A percentile compares a stretch with the other conserved stretches of the same genome.
Conservation (phyloP, 306 rosid genomes). For the Myrica gale region DNA sequence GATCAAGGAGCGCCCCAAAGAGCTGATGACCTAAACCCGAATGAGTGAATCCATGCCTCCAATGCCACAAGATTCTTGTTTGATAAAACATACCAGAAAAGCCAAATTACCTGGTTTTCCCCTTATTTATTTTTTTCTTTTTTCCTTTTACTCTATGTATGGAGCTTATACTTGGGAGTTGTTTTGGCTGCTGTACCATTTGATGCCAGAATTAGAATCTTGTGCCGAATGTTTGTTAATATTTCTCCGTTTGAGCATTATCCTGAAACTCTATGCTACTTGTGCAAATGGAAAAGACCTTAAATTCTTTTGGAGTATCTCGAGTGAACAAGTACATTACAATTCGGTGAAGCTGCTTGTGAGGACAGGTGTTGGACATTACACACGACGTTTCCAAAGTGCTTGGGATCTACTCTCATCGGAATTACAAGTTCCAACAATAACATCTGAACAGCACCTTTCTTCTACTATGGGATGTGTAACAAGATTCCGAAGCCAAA, state of each 20-base stretch:
- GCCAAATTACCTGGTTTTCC: background rate
- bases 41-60: conserved; percentile 45
- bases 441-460: background rate
- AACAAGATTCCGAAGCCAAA: too few species aligned
- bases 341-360: too few species aligned
- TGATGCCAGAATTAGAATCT: conserved; percentile 24
- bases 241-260: conserved; percentile 26
- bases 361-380: too few species aligned
- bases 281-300: background rate
- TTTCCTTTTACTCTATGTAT: conserved; percentile 21
- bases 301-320: too few species aligned
- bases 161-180: conserved; percentile 15
- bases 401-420: too few species aligned
- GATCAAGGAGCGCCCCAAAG: conserved; percentile 70
- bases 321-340: too few species aligned
- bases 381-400: too few species aligned
- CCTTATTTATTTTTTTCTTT: background rate
- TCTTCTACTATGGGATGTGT: too few species aligned
- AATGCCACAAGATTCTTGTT: conserved; percentile 28
- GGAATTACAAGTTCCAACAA: too few species aligned
- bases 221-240: conserved; percentile 37
- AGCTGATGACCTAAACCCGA: conserved; percentile 44
- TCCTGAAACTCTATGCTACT: conserved; percentile 19
- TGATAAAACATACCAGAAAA: background rate
- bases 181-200: conserved; percentile 19